phyloP scores from a whole-genome alignment of 2,329 filamentous ascomycete species.

The Fonsecaea monophora region DNA sequence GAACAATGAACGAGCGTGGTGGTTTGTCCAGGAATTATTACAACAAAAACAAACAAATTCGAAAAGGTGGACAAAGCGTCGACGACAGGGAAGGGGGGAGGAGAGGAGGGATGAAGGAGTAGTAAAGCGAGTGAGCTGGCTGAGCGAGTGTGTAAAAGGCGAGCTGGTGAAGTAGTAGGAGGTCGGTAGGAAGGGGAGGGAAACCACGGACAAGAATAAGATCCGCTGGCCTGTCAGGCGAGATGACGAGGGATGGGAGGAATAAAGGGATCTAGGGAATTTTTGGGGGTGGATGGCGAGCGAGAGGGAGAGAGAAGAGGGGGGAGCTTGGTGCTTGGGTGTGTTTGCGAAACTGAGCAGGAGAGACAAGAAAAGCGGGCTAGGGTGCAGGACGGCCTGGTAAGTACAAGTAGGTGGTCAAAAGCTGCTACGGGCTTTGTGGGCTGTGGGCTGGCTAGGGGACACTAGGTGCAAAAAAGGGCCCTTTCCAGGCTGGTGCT shows the following conservation, averaged over 20 bases:
- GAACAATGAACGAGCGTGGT: slow-evolving; percentile 31
- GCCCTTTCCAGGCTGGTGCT: slow-evolving; percentile 14
- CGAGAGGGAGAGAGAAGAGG: slow-evolving; percentile 1
- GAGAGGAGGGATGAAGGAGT: slow-evolving; percentile 11
- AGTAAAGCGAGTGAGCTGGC: slow-evolving; percentile 22
- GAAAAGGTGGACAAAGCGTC: slow-evolving; percentile 14
- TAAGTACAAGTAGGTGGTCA: slow-evolving; percentile 5
- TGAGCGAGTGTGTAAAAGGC: slow-evolving; percentile 18
- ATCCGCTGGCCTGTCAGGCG: slow-evolving; percentile 26
- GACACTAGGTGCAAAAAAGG: slow-evolving; percentile 6
- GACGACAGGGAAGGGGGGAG: slow-evolving; percentile 18
- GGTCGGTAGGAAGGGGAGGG: slow-evolving; percentile 24
- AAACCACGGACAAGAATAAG: slow-evolving; percentile 27
- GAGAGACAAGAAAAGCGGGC: slow-evolving; percentile 25
- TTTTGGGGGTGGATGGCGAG: slow-evolving; percentile 14
- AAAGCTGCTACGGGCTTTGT: slow-evolving; percentile 17
- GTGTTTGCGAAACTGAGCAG: slow-evolving; percentile 6
- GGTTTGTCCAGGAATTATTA: slow-evolving; percentile 28
- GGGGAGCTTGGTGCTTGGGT: slow-evolving; percentile 20
- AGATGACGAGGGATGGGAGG: slow-evolving; percentile 29
- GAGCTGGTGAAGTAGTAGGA: slow-evolving; percentile 28
- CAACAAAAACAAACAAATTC: slow-evolving; percentile 20
- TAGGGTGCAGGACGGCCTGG: slow-evolving; percentile 12
- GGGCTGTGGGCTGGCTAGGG: slow-evolving; percentile 19
- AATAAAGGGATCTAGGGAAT: slow-evolving; percentile 4